Evolutionary conservation across 805 yeast genomes (phyloP).

Genomic region (Suhomyces canberraensis): DNA sequence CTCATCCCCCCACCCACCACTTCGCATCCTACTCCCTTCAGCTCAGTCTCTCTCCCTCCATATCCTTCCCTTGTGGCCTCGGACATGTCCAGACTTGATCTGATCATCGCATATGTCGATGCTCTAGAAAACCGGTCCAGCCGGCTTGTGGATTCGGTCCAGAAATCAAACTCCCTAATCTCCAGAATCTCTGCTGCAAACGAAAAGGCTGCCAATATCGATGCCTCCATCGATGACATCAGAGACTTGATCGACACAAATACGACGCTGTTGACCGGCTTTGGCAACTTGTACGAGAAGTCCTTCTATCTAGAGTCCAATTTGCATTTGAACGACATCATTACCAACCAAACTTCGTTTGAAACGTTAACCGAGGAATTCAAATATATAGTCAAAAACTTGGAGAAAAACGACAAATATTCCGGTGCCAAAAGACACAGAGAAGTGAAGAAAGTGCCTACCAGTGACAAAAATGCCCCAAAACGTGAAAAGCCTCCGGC

Average conservation of each 20-base stretch:
- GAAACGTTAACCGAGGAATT: slow-evolving; percentile 29
- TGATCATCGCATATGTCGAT: slow-evolving; percentile 30
- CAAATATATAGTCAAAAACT: slow-evolving; percentile 19
- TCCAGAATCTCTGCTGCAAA: slow-evolving; percentile 18
- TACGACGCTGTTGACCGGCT: slow-evolving; percentile 19
- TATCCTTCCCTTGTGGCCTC: not conserved
- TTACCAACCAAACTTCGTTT: slow-evolving; percentile 31
- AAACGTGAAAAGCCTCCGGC: not conserved
- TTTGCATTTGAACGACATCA: slow-evolving; percentile 26
- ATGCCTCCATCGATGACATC: slow-evolving; percentile 28
- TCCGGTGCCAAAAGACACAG: not conserved
- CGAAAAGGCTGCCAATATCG: slow-evolving; percentile 22
- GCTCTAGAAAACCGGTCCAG: slow-evolving; percentile 27
- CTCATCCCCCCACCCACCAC: too few relatives aligned
- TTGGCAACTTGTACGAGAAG: slow-evolving; percentile 30
- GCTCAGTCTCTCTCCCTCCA: not conserved
- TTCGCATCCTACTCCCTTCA: too few relatives aligned
- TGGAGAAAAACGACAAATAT: slow-evolving; percentile 11
- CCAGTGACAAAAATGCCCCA: not conserved
- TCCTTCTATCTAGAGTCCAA: slow-evolving; percentile 33
- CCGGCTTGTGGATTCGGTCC: slow-evolving; percentile 18
- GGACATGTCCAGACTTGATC: slow-evolving; percentile 23
- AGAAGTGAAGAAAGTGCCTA: slow-evolving; percentile 1
- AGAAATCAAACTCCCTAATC: slow-evolving; percentile 23
- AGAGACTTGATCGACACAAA: slow-evolving; percentile 22